Evolutionary conservation across 169 alveolate genomes (phyloP), one percentile per base, ranked within the genome.

Genomic region (Plasmodium vivax): DNA sequence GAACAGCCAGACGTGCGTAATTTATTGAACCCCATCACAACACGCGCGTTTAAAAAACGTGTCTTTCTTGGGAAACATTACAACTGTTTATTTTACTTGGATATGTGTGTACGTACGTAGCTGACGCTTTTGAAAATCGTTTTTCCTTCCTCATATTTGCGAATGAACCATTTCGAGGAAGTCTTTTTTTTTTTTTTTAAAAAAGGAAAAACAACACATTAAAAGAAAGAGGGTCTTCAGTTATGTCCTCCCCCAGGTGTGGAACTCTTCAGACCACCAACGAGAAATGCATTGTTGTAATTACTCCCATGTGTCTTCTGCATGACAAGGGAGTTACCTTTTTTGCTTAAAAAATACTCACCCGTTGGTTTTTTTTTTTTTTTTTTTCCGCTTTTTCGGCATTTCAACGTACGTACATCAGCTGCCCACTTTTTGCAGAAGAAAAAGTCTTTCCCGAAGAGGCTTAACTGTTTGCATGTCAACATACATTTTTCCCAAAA

Each of bases 161-260:
- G 38, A 68, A 68, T 68, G 9, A 68, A 68, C 77, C 14, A 68
- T 68, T 68, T 68, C 77, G 77, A 68, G 38, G 23, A 68, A 23
- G 38, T 68, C 38, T n/a, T n/a, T 68, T 68, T 68, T 62, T 62
- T 62, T 62, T 68, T 68, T 68, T 68, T 23, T 6, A 23, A 68
- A 68, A 68, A 68, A 68, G 77, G 77, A 68, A 68, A 68, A 68
- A 68, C 72, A 56, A 56, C 77, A n/a, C 77, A 27, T 30, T 68
- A 30, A 68, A 30, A 68, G 38, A 68, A 68, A 23, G 38, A 68
- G 30, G 32, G 38, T 23, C 43, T 68, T 16, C 5, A 23, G n/a
- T 51, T 16, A 51, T 51, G 23, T 30, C 77, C 38, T 7, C 38
- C 38, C 77, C 38, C 77, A 23, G 38, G 16, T 23, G 77, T 27